Evolutionary conservation across 306 rosid species (phyloP), one percentile per base, ranked within the genome.

Genomic region (Vicia sativa): DNA sequence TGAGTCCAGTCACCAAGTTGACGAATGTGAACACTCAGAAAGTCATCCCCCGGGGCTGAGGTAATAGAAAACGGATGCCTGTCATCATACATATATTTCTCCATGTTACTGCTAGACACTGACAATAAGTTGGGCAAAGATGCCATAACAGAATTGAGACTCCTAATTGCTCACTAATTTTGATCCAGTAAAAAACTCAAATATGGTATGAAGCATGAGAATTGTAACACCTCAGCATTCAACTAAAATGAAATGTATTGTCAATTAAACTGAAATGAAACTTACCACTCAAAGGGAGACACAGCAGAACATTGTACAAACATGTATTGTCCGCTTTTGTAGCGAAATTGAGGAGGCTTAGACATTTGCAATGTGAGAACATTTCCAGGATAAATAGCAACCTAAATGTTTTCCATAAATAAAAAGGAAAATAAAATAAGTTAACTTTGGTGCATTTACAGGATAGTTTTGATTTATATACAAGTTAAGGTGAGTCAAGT

Each of bases 61-160:
- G 99, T 95, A 58, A 95, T 95, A 34, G 99, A 95, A 84, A 95
- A 95, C 21, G 99, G 99, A 82, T 95, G 99, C 99, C 99, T 95
- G 85, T 15, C 60, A 68, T 58, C 59, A 66, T 59, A 65, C 78
- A 78, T 44, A 52, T 38, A 71, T 26, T 63, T 53, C 11, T 69
- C 62, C 68, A 65, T 62, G 74, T 71, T 58, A 48, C 39, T 29
- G 35, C 65, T 23, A 62, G 29, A 70, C 48, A 52, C 3, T 11
- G 9, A 41, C 42, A 64, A 4, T 53, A 64, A 65, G 5, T 21
- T 34, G 46, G 14, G 39, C 46, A 67, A 62, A 43, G 28, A 26
- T 52, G 65, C 9, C 74, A 44, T 38, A 15, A 57, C 69, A 37
- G 29, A 70, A 74, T 44, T 3, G 2, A 45, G 29, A 50, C 57